Evolutionary conservation across 2,329 filamentous ascomycete genomes (phyloP).

Genomic region (Dactylellina drechsleri): DNA sequence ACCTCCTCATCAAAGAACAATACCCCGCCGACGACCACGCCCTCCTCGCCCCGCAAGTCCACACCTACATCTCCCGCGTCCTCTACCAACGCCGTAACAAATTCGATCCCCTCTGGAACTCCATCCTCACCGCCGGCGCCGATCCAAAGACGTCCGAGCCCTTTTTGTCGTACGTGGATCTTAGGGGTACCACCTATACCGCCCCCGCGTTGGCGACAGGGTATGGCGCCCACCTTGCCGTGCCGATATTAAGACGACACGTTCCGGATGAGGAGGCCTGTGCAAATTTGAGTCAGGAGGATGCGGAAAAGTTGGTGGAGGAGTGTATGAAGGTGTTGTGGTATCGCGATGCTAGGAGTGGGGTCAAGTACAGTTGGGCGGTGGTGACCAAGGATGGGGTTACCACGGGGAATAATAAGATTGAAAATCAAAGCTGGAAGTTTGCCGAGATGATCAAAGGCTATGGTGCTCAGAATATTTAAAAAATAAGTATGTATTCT

Average conservation of each 20-base stretch:
- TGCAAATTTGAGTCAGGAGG: conserved; percentile 75
- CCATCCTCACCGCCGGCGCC: conserved; percentile 87
- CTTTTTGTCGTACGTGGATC: conserved; percentile 90
- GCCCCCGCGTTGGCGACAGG: conserved; percentile 90
- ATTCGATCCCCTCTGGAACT: conserved; percentile 98
- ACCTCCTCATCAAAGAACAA: conserved; percentile 89
- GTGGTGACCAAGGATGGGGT: conserved; percentile 90
- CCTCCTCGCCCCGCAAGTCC: conserved; percentile 91
- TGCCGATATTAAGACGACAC: conserved; percentile 85
- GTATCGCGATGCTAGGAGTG: conserved; percentile 92
- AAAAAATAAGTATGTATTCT: conserved; percentile 24
- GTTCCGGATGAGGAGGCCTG: conserved; percentile 86
- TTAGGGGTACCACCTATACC: conserved; percentile 90
- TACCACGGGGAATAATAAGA: conserved; percentile 82
- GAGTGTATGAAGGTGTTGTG: conserved; percentile 99
- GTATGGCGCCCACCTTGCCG: conserved; percentile 89
- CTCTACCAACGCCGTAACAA: conserved; percentile 94
- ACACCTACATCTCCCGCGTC: conserved; percentile 95
- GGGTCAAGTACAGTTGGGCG: conserved; percentile 91
- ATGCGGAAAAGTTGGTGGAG: conserved; percentile 82
- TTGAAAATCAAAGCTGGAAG: conserved; percentile 92
- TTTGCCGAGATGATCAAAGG: conserved; percentile 95
- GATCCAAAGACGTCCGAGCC: conserved; percentile 64
- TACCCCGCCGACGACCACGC: conserved; percentile 70
- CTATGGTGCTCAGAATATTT: conserved; percentile 83